Conservation (phyloP, 495 filamentous ascomycete species). For the Lasiosphaeria miniovina region DNA sequence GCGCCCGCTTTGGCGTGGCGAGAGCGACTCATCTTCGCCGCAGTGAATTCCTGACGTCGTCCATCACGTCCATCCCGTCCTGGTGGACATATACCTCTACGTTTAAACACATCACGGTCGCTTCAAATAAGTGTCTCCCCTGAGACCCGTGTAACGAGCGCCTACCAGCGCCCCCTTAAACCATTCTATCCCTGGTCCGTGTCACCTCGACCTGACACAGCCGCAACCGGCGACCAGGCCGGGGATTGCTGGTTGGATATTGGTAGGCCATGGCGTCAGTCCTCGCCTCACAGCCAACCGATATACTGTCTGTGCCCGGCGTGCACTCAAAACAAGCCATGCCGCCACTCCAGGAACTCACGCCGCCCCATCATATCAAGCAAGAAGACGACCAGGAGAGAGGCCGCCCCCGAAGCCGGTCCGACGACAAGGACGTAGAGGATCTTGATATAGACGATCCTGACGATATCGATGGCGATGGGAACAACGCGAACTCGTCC, state of each 20-base stretch:
- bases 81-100: background rate
- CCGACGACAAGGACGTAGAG: slow-evolving; percentile 42
- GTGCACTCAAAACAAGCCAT: slow-evolving; percentile 38
- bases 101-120: background rate
- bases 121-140: background rate
- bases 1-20: slow-evolving; percentile 15
- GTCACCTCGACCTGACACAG: slow-evolving; percentile 18
- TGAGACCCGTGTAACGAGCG: slow-evolving; percentile 10
- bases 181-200: slow-evolving; percentile 17
- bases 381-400: slow-evolving; percentile 45
- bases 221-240: slow-evolving; percentile 13
- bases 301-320: slow-evolving; percentile 36
- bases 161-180: slow-evolving; percentile 8
- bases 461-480: slow-evolving; percentile 36
- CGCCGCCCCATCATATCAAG: slow-evolving; percentile 40
- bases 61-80: background rate
- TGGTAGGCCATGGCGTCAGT: slow-evolving; percentile 46
- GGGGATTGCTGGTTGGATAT: slow-evolving; percentile 23
- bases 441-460: slow-evolving; percentile 39
- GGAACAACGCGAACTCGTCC: slow-evolving; percentile 46
- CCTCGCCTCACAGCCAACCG: slow-evolving; percentile 40
- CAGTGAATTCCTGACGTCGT: background rate
- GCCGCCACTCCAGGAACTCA: slow-evolving; percentile 40
- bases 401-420: slow-evolving; percentile 46
- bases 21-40: slow-evolving; percentile 5